Percentiles rank a stretch among this genome's conserved stretches.
Conservation (phyloP, 306 rosid genomes). For the Quercus suber region DNA sequence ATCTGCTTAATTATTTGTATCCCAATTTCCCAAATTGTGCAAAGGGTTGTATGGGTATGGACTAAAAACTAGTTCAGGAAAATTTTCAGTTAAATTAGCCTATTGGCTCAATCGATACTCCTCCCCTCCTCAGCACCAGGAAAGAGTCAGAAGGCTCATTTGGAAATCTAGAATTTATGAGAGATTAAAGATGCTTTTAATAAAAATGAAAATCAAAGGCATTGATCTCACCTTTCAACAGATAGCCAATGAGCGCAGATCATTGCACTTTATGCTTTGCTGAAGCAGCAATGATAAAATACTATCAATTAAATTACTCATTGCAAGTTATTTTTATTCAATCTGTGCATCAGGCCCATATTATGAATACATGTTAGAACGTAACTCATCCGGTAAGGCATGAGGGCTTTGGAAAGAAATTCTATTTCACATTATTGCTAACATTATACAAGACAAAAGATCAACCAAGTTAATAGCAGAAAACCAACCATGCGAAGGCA, state of each 20-base stretch:
- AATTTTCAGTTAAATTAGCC: no score
- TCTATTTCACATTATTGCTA: not conserved
- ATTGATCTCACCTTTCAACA: no score
- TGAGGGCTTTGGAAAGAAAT: not conserved
- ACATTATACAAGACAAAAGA: conserved; percentile 11
- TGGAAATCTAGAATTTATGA: no score
- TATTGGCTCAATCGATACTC: no score
- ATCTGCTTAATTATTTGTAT: no score
- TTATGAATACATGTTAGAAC: not conserved
- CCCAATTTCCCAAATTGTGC: no score
- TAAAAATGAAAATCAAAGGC: no score
- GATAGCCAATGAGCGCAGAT: not conserved
- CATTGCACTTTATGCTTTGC: not conserved
- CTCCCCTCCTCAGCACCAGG: no score
- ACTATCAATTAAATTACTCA: not conserved
- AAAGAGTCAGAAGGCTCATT: no score
- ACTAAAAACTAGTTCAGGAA: no score
- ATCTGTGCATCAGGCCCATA: not conserved
- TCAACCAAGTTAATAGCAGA: conserved; percentile 11
- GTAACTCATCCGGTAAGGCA: not conserved
- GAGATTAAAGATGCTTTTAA: no score
- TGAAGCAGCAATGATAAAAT: not conserved
- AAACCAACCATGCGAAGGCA: not conserved
- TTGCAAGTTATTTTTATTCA: not conserved
- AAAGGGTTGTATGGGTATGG: no score